Evolutionary conservation across 164 flowering plant species (phyloP), one percentile per base, ranked within the genome.

Genomic region (Aristolochia fimbriata): DNA sequence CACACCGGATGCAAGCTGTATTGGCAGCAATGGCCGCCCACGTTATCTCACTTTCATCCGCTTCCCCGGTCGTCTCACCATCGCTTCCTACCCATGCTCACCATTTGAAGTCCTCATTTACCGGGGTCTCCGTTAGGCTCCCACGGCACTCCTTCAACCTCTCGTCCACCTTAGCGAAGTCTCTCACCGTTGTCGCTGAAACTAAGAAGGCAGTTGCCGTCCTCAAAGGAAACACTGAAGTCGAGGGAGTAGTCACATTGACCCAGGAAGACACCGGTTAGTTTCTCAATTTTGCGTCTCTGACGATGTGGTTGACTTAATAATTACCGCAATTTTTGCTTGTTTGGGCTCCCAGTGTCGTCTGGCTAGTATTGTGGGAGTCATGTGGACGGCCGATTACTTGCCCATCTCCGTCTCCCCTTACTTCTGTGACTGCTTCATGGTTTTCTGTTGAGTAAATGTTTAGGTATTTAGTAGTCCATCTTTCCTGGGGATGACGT

Each of bases 161-260:
- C 53, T 61, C 63, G 25, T 22, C 56, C 30, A 23, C 58, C 62
- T 65, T 73, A 10, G 57, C 65, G 11, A 78, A 66, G 57, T 65
- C 80, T 14, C 68, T 80, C 62, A 52, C 81, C 23, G 66, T 87
- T 20, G 73, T 76, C 27, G 82, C 95, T n/a, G 86, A 80, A 47
- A 55, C 83, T 23, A 86, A 85, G 71, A 91, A 88, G 68, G 95
- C 92, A 41, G 91, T 91, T 9, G 92, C 92, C 3, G 98, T 91
- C 21, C 87, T 91, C 65, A 91, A 85, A 63, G 94, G 96, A 12
- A 77, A 51, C 55, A 77, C 94, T 45, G 19, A 30, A 10, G 95
- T 86, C 51, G 88, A 91, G 73, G 97, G 96, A 27, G 88, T 86
- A 16, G 97, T 77, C 73, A 85, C 84, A 15, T 77, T 91, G 66